Evolutionary conservation across 179 eudicot genomes (phyloP), one percentile per base, ranked within the genome.

Genomic region (Beta lomatogona): DNA sequence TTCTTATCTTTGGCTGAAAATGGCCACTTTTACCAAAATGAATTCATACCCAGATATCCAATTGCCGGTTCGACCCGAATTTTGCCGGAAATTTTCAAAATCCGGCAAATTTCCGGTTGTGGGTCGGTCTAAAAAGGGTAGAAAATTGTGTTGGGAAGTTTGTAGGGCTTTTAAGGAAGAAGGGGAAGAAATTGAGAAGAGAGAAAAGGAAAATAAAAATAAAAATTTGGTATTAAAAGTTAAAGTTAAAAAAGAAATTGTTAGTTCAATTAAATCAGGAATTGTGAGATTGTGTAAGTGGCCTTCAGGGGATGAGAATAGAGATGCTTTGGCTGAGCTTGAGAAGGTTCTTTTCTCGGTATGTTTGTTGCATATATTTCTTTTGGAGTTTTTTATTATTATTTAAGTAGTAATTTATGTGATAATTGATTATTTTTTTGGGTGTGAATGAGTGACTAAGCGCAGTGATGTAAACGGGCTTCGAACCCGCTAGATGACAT

Each of bases 261-360:
- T 83, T 31, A 87, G 82, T 18, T 80, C 86, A 22, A 22, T 95
- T 76, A 93, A 86, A 77, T 87, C 89, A 9, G 87, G 90, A 2
- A 81, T 93, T 71, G 85, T 89, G 81, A 88, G 86, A 36, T 77
- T 85, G 83, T 91, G 88, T 57, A 89, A 89, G 60, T 88, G 84
- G 77, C 90, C 89, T 76, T 83, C 88, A 18, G 88, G 89, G 46
- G 84, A 82, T 50, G 86, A 82, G 85, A 83, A 82, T 83, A 75
- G 79, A 73, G 84, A 85, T 79, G 87, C 89, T 45, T 73, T 89
- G 85, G 93, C 89, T 81, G 88, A 93, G 84, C 82, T 93, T 76
- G 97, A 94, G 86, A 89, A 87, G 77, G 85, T 77, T 79, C 86
- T 93, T 67, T 95, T 83, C 77, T 75, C 89, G 78, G 98, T 95